These are phyloP conservation scores for Hibiscus tridactylites DNA, from an alignment of 345 rosid species.

Conservation along the genomic window DNA sequence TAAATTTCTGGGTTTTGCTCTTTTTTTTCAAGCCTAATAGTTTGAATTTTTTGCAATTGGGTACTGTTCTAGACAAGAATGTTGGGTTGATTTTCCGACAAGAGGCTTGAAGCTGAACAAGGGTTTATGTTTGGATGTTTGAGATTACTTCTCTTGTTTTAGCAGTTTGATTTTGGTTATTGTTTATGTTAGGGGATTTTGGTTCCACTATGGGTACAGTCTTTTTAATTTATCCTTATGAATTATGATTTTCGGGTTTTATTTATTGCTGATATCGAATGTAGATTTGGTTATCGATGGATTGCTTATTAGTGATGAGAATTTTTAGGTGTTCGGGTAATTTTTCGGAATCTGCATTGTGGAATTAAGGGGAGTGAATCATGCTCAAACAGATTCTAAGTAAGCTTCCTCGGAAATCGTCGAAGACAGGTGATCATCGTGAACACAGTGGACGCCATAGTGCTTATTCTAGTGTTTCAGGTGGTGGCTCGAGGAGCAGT, in stretches of 20 bases:
- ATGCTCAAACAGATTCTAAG: slow-evolving; percentile 77
- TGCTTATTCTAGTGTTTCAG: slow-evolving; percentile 24
- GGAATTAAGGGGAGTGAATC: slow-evolving; percentile 16
- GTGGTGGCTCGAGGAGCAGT: slow-evolving; percentile 35
- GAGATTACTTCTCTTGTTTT: slow-evolving; percentile 1
- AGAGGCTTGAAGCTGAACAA: slow-evolving; percentile 14
- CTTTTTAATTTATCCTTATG: background rate
- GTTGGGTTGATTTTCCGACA: background rate
- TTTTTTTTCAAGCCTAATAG: slow-evolving; percentile 16
- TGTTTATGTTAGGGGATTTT: background rate
- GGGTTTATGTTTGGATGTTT: slow-evolving; percentile 17
- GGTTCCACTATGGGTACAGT: background rate
- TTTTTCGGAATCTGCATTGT: slow-evolving; percentile 8
- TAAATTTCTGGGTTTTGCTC: slow-evolving; percentile 14
- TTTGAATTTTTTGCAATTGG: slow-evolving; percentile 21
- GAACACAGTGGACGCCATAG: slow-evolving; percentile 41
- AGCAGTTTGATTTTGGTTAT: background rate
- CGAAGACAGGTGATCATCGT: slow-evolving; percentile 49
- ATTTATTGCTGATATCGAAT: background rate
- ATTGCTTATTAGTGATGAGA: slow-evolving; percentile 9
- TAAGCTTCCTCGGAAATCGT: slow-evolving; percentile 82
- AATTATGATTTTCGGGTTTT: background rate
- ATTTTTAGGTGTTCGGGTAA: background rate
- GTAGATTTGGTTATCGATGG: slow-evolving; percentile 14
- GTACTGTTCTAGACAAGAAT: slow-evolving; percentile 7